A percentile compares a stretch with the other conserved stretches of the same genome.
phyloP scores from a whole-genome alignment of 371 early-diverging fungal genomes.

The Mortierella sp. region DNA sequence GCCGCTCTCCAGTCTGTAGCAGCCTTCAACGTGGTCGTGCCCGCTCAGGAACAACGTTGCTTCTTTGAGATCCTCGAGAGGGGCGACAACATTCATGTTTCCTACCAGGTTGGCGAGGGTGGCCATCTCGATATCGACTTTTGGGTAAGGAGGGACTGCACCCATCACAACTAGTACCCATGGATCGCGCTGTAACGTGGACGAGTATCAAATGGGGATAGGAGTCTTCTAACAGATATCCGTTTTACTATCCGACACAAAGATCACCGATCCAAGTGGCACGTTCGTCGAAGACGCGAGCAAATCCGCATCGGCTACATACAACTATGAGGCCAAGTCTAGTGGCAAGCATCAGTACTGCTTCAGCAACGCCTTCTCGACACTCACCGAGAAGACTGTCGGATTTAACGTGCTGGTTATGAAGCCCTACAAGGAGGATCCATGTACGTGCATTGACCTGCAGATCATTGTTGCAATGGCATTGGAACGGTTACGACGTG shows the following conservation, averaged over 20 bases:
- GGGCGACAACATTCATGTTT: slow-evolving; percentile 70
- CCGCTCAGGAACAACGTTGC: slow-evolving; percentile 64
- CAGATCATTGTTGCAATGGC: too few relatives aligned
- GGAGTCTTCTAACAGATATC: too few relatives aligned
- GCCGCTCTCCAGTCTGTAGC: slow-evolving; percentile 45
- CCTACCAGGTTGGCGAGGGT: slow-evolving; percentile 80
- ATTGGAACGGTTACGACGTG: too few relatives aligned
- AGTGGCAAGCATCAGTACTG: slow-evolving; percentile 79
- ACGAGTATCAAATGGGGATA: too few relatives aligned
- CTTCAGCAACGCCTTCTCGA: slow-evolving; percentile 74
- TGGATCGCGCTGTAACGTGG: too few relatives aligned
- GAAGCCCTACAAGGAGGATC: slow-evolving; percentile 34
- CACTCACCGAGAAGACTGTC: slow-evolving; percentile 62
- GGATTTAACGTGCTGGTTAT: slow-evolving; percentile 61
- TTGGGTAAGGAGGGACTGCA: too few relatives aligned
- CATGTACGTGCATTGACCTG: too few relatives aligned
- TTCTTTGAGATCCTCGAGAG: slow-evolving; percentile 68
- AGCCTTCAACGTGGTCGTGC: slow-evolving; percentile 58
- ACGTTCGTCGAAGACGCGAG: slow-evolving; percentile 59
- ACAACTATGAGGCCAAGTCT: slow-evolving; percentile 62
- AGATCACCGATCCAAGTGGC: slow-evolving; percentile 69
- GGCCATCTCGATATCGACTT: slow-evolving; percentile 78
- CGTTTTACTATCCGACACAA: too few relatives aligned
- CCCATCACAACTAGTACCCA: too few relatives aligned
- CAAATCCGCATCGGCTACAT: slow-evolving; percentile 62